Percentiles rank a stretch among this genome's conserved stretches.
phyloP scores from a whole-genome alignment of 1,284 basidiomycete genomes.

The Ustilago shanxiensis region DNA sequence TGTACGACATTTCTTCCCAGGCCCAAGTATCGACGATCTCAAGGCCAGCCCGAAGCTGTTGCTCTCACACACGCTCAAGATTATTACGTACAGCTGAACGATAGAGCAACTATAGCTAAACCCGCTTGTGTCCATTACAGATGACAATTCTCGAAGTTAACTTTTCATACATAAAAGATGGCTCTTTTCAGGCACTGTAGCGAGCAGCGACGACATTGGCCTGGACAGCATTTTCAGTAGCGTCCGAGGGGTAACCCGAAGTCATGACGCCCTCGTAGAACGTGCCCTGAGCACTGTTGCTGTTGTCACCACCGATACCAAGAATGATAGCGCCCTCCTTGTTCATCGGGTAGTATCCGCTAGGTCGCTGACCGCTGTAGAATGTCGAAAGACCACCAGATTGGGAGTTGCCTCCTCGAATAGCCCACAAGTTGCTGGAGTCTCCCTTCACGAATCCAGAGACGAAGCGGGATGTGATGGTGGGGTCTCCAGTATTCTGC shows the following conservation, averaged over 20 bases:
- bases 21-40: neutral
- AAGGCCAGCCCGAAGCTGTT: no score
- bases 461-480: slow-evolving; percentile 21
- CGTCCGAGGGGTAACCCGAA: slow-evolving; percentile 23
- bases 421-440: slow-evolving; percentile 30
- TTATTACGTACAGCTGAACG: no score
- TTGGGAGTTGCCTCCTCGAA: slow-evolving; percentile 30
- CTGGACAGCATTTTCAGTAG: slow-evolving; percentile 30
- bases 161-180: neutral
- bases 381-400: slow-evolving; percentile 12
- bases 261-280: slow-evolving; percentile 44
- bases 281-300: slow-evolving; percentile 26
- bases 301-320: slow-evolving; percentile 43
- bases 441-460: slow-evolving; percentile 36
- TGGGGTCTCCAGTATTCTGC: slow-evolving; percentile 18
- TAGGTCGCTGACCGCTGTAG: slow-evolving; percentile 29
- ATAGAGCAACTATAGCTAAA: neutral
- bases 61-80: neutral
- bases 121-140: neutral
- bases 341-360: slow-evolving; percentile 37
- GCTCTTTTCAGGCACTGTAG: slow-evolving; percentile 17
- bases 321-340: slow-evolving; percentile 42
- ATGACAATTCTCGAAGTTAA: neutral
- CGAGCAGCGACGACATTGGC: slow-evolving; percentile 33
- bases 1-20: neutral